A percentile compares a stretch with the other conserved stretches of the same genome.
Evolutionary conservation across 768 basidiomycete species (phyloP).

Genomic region (Mycena rosella): DNA sequence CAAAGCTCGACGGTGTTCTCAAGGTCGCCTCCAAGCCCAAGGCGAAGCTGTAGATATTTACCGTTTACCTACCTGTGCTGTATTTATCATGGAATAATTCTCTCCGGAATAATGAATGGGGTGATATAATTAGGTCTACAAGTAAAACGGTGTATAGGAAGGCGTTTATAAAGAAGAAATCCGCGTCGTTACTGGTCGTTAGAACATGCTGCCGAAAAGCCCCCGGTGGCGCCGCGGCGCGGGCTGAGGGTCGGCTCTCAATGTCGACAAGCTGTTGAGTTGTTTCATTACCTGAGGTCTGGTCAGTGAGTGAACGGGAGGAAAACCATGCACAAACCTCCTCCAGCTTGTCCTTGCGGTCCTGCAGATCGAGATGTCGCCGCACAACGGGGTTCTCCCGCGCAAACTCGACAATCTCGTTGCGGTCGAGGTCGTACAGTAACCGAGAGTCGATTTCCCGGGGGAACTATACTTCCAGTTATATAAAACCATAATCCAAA

Average conservation of each 20-base stretch:
- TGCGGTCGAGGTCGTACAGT: slow-evolving; percentile 92
- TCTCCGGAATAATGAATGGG: slow-evolving; percentile 27
- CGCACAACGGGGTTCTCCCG: slow-evolving; percentile 94
- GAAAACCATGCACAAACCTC: slow-evolving; percentile 67
- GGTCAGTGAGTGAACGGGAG: slow-evolving; percentile 6
- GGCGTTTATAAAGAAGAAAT: neutral
- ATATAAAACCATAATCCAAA: neutral
- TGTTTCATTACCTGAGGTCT: slow-evolving; percentile 89
- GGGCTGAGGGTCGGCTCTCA: slow-evolving; percentile 86
- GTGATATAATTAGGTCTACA: slow-evolving; percentile 31
- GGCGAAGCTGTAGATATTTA: slow-evolving; percentile 59
- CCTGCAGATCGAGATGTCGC: slow-evolving; percentile 92
- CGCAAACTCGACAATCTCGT: slow-evolving; percentile 92
- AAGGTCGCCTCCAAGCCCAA: slow-evolving; percentile 73
- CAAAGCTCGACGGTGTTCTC: slow-evolving; percentile 87
- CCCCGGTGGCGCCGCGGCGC: slow-evolving; percentile 81
- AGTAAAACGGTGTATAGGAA: slow-evolving; percentile 23
- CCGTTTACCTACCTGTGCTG: neutral
- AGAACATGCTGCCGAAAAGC: slow-evolving; percentile 84
- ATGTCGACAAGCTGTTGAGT: slow-evolving; percentile 89
- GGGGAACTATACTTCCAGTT: slow-evolving; percentile 76
- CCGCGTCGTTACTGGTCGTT: slow-evolving; percentile 35
- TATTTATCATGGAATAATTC: slow-evolving; percentile 17
- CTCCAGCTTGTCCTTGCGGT: slow-evolving; percentile 97
- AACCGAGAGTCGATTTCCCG: slow-evolving; percentile 96